Percentiles rank a stretch among this genome's conserved stretches.
phyloP scores from a whole-genome alignment of 2,329 filamentous ascomycete genomes.

The Tolypocladium inflatum region DNA sequence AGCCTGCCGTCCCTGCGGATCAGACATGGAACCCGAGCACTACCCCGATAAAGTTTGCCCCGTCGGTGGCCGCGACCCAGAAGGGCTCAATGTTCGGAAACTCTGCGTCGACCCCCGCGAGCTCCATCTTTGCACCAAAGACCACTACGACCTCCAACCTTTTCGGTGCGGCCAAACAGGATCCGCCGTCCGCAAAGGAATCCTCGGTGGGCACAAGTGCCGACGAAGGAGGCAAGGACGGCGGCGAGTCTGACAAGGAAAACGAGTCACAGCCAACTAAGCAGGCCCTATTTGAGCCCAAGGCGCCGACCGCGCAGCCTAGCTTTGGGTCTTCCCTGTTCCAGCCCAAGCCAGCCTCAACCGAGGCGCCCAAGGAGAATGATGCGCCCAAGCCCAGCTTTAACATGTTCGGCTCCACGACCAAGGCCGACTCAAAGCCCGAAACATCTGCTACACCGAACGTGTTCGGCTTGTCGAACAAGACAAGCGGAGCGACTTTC shows the following conservation, averaged over 20 bases:
- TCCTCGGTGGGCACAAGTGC: constrained; percentile 11
- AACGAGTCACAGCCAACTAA: constrained; percentile 27
- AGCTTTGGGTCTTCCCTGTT: constrained; percentile 21
- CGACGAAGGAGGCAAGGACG: constrained; percentile 21
- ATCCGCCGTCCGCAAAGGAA: constrained; percentile 17
- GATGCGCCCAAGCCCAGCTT: constrained; percentile 15
- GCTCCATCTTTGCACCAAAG: constrained; percentile 27
- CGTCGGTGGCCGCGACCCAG: constrained; percentile 18
- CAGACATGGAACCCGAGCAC: constrained; percentile 35
- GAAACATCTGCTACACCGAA: constrained; percentile 17
- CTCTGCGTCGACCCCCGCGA: constrained; percentile 15
- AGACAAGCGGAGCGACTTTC: neutral
- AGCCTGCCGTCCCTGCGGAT: constrained; percentile 19
- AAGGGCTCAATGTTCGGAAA: constrained; percentile 22
- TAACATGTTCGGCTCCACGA: constrained; percentile 13
- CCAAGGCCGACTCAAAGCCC: constrained; percentile 15
- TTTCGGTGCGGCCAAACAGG: constrained; percentile 25
- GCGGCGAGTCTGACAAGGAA: constrained; percentile 34
- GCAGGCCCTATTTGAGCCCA: constrained; percentile 21
- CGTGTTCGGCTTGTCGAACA: constrained; percentile 24
- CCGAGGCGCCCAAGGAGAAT: constrained; percentile 16
- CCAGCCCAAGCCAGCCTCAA: constrained; percentile 17
- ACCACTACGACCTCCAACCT: constrained; percentile 21
- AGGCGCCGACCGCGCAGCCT: constrained; percentile 18
- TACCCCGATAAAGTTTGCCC: constrained; percentile 46